Evolutionary conservation across 441 rosid species (phyloP), one percentile per base, ranked within the genome.

Genomic region (Theobroma grandiflorum): DNA sequence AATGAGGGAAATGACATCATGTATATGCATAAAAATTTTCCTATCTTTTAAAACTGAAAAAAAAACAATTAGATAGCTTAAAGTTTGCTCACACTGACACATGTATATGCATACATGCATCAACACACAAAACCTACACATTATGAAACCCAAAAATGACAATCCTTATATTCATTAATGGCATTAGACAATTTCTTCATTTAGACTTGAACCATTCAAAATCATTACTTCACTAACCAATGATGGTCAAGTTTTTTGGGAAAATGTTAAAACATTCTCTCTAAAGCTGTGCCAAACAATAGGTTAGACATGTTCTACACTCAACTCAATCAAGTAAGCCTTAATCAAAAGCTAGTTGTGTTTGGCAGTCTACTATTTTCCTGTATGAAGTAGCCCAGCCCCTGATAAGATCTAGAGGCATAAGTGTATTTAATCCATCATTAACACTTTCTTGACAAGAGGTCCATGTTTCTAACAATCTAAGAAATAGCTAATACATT

Each of bases 261-360:
- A 38, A 74, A 71, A 2, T n/a, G 37, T 33, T 72, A 35, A 31
- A 6, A 10, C 65, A 20, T 55, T 40, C 37, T 57, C 52, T 73
- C 35, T 73, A 20, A 11, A 73, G 35, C n/a, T 20, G 18, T 20
- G 38, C 10, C 52, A 72, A 72, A 72, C 47, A 53, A 35, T 52
- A 55, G 18, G 49, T 52, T 5, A 33, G 66, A 73, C 31, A 15
- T 31, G 49, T 31, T 70, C 53, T 26, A 70, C 20, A 31, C 42
- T 31, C 16, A 31, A 70, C 40, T 49, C 59, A 70, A 42, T 70
- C 59, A 50, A 31, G 12, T 49, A 31, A 22, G 55, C 38, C 31
- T 72, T 72, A 71, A 50, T 31, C 61, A 72, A 72, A 72, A 52
- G 62, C 45, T 52, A 8, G 62, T 52, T 57, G 14, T 31, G 52